These are phyloP conservation scores for Suillus americanus DNA, from an alignment of 768 basidiomycete genomes.

Conservation along the genomic window DNA sequence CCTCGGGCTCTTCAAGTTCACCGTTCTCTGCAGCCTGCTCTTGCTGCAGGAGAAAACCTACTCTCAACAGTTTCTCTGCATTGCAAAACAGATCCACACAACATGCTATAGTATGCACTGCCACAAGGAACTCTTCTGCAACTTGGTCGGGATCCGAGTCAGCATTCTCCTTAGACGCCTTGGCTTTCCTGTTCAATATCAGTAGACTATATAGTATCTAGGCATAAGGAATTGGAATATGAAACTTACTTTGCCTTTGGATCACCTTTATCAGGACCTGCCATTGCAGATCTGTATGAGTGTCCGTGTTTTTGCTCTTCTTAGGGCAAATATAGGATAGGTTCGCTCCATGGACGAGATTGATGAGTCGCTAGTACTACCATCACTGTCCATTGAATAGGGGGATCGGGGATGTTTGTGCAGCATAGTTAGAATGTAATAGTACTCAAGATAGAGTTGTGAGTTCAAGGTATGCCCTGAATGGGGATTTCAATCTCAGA, in stretches of 20 bases:
- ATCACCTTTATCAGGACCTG: background rate
- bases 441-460: no score
- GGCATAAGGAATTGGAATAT: background rate
- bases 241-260: background rate
- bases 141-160: background rate
- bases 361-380: background rate
- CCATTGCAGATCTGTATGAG: background rate
- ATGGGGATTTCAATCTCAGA: no score
- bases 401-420: background rate
- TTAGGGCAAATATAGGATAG: background rate
- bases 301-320: background rate
- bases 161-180: background rate
- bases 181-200: background rate
- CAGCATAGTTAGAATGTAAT: background rate
- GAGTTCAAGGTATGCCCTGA: no score
- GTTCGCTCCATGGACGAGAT: background rate
- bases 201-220: background rate
- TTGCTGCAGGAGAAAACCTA: background rate
- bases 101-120: background rate
- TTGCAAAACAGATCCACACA: constrained; percentile 2
- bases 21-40: background rate
- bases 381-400: no score
- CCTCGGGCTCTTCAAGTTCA: background rate
- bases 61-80: background rate
- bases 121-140: background rate